Evolutionary conservation across 2,329 filamentous ascomycete species (phyloP).

Genomic region (Lachnellula occidentalis): DNA sequence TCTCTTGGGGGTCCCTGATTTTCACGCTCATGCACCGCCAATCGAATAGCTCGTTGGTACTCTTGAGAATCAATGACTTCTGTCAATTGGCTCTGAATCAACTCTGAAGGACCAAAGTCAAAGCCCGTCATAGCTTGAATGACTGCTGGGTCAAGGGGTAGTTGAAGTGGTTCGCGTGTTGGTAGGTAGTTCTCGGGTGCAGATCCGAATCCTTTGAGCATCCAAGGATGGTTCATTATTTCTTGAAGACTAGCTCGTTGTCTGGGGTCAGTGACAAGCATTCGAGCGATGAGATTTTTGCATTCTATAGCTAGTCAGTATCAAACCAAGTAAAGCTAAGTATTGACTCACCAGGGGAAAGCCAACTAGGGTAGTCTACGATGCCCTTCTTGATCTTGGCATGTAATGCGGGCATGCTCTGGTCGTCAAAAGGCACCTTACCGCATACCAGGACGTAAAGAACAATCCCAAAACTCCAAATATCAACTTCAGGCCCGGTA

Average conservation of each 20-base stretch:
- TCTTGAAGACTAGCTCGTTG: slow-evolving; percentile 82
- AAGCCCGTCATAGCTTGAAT: slow-evolving; percentile 96
- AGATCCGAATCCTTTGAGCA: slow-evolving; percentile 82
- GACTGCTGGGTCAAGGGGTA: slow-evolving; percentile 77
- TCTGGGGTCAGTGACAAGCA: slow-evolving; percentile 91
- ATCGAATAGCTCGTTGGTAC: slow-evolving; percentile 77
- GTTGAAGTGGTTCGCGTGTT: slow-evolving; percentile 72
- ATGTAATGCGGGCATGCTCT: slow-evolving; percentile 97
- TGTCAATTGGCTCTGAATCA: slow-evolving; percentile 74
- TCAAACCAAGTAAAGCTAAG: neutral
- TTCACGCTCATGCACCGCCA: slow-evolving; percentile 63
- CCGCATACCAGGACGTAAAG: slow-evolving; percentile 95
- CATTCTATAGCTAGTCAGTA: slow-evolving; percentile 59
- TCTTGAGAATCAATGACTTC: slow-evolving; percentile 90
- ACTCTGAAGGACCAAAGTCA: slow-evolving; percentile 85
- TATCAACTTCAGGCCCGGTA: slow-evolving; percentile 91
- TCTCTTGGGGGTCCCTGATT: slow-evolving; percentile 47
- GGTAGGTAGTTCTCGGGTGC: slow-evolving; percentile 89
- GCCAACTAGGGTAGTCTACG: slow-evolving; percentile 92
- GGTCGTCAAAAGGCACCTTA: slow-evolving; percentile 97
- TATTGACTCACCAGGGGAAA: slow-evolving; percentile 68
- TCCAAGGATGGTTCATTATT: slow-evolving; percentile 94
- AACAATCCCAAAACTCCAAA: slow-evolving; percentile 99
- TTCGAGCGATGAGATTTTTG: slow-evolving; percentile 83
- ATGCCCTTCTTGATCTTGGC: slow-evolving; percentile 97